Percentiles rank a stretch among this genome's conserved stretches.
These are phyloP conservation scores for Dendrothele bispora DNA, from an alignment of 768 basidiomycete species.

Conservation along the genomic window DNA sequence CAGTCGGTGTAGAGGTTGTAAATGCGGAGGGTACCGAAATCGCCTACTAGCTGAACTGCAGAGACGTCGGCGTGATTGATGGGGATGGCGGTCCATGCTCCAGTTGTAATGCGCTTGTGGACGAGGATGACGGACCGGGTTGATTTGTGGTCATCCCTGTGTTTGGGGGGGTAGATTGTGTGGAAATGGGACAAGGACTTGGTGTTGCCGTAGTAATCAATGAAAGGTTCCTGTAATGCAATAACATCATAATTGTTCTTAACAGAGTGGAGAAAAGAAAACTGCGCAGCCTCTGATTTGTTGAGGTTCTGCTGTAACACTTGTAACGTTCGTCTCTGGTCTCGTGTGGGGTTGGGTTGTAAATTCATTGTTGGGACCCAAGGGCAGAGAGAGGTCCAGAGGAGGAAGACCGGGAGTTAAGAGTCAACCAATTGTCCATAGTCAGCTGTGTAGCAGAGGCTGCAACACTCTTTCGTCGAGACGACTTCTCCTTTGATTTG, in stretches of 20 bases:
- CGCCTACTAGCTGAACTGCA: conserved; percentile 14
- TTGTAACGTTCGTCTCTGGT: conserved; percentile 1
- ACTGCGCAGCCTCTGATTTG: conserved; percentile 18
- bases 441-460: not conserved
- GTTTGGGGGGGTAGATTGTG: conserved; percentile 23
- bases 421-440: not conserved
- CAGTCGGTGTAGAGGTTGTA: conserved; percentile 14
- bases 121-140: conserved; percentile 16
- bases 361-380: too few relatives aligned
- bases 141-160: conserved; percentile 4
- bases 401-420: not conserved
- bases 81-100: conserved; percentile 18
- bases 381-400: not conserved
- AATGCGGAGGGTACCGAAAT: not conserved
- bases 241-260: conserved; percentile 19
- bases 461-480: not conserved
- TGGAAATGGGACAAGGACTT: conserved; percentile 12
- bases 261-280: conserved; percentile 5
- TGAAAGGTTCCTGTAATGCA: conserved; percentile 29
- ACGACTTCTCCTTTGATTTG: not conserved
- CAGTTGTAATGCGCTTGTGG: conserved; percentile 11
- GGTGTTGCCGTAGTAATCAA: conserved; percentile 17
- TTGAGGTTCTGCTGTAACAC: conserved; percentile 29
- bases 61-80: conserved; percentile 19
- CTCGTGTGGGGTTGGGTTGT: too few relatives aligned